Evolutionary conservation across 2,329 filamentous ascomycete species (phyloP).

Genomic region (Diplocarpon rosae): DNA sequence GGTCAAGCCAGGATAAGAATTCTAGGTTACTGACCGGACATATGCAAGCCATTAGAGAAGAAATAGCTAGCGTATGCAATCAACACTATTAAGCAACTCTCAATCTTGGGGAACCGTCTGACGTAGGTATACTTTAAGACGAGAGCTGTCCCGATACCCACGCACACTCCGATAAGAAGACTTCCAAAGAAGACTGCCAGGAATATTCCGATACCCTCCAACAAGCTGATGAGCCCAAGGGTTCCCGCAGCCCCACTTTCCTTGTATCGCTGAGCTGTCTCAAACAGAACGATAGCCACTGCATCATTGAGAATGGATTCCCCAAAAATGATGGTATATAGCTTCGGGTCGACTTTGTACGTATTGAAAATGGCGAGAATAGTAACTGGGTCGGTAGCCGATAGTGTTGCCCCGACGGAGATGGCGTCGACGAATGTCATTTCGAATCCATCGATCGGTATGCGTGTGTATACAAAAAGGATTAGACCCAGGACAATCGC

Average conservation of each 20-base stretch:
- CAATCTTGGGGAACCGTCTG: conserved; percentile 85
- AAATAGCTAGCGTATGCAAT: conserved; percentile 97
- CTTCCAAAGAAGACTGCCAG: conserved; percentile 93
- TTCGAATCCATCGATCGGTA: conserved; percentile 74
- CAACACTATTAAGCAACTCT: conserved; percentile 86
- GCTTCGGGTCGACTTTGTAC: conserved; percentile 97
- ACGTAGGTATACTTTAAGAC: conserved; percentile 92
- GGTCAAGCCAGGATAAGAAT: conserved; percentile 2
- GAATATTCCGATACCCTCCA: conserved; percentile 90
- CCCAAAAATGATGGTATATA: conserved; percentile 98
- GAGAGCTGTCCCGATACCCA: conserved; percentile 79
- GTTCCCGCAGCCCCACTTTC: conserved; percentile 57
- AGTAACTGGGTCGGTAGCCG: conserved; percentile 93
- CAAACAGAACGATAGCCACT: conserved; percentile 96
- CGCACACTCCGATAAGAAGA: conserved; percentile 74
- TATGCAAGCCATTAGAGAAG: conserved; percentile 88
- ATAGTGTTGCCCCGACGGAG: conserved; percentile 89
- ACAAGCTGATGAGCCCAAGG: conserved; percentile 68
- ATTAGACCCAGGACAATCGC: conserved; percentile 88
- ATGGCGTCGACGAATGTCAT: conserved; percentile 94
- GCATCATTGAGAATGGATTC: conserved; percentile 98
- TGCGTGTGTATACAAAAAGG: conserved; percentile 76
- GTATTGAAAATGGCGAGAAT: conserved; percentile 98
- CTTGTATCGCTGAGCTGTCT: conserved; percentile 90
- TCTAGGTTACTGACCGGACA: conserved; percentile 65